Base-by-base conservation (phyloP, 225 moss, liverwort and hornwort genomes). In the Antitrichia curtipendula region DNA sequence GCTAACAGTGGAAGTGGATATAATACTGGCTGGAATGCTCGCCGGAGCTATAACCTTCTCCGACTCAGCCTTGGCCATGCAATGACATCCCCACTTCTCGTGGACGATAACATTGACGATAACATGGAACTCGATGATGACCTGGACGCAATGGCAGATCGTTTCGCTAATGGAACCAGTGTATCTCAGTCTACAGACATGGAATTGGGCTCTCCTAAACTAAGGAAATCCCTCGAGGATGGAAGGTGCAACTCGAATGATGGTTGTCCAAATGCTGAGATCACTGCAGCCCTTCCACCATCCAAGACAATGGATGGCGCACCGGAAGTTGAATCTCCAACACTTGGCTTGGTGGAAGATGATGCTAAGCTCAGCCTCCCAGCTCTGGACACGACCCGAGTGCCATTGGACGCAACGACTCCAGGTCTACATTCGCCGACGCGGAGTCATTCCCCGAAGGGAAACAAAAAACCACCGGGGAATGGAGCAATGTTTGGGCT, bases 401-500 rank as follows among this genome's bases (percentile, higher is more conserved):
- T 49, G 52, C 34, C 82, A 34, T 65, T 77, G 65, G 90, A 93
- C 47, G 22, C 63, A 69, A 53, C 87, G 38, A 40, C 89, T 54
- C 88, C 92, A 47, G 88, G 85, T 86, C 91, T 98, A 82, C 95
- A 92, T 68, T 95, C 95, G n/a, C 96, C 98, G 41, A 92, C 93
- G 29, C 83, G 90, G 75, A 96, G 94, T 76, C 87, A 92, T 34
- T 96, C 98, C 16, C 98, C 96, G 23, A 94, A 94, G 63, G 89
- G 73, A 38, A 91, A 85, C 80, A 88, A 89, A 80, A 88, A 71
- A 9, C 88, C 88, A 25, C 89, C 89, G 45, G 92, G 69, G 58
- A 88, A 85, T 60, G 76, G 84, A 23, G 72, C 85, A 12, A 87
- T 87, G 78, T 93, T 87, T 88, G 93, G 94, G 41, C 92, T 95